Conservation (phyloP, 2,329 filamentous ascomycete genomes). For the Stylonectria norvegica region DNA sequence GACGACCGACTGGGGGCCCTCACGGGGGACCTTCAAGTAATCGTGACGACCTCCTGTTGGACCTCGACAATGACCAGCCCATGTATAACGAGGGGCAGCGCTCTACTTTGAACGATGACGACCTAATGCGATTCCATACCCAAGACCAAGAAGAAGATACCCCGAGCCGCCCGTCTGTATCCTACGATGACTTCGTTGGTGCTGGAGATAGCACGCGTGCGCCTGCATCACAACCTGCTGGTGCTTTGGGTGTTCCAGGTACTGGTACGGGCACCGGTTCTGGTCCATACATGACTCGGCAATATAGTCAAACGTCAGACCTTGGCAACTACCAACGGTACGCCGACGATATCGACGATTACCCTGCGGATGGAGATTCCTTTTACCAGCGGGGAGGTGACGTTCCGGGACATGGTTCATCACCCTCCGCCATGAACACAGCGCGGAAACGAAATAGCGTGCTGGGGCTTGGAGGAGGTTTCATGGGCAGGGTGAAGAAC, state of each 20-base stretch:
- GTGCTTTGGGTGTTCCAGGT: conserved; percentile 25
- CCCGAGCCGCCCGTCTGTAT: conserved; percentile 74
- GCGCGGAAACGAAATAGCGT: conserved; percentile 84
- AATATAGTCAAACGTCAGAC: conserved; percentile 73
- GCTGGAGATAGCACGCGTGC: conserved; percentile 50
- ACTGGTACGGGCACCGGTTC: conserved; percentile 11
- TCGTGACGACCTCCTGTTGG: conserved; percentile 64
- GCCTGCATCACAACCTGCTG: conserved; percentile 40
- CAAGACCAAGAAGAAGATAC: conserved; percentile 66
- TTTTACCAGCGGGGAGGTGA: conserved; percentile 75
- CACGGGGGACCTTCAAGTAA: conserved; percentile 47
- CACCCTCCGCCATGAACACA: conserved; percentile 39
- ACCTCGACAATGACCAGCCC: conserved; percentile 68
- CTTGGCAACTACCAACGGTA: conserved; percentile 89
- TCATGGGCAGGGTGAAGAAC: conserved; percentile 84
- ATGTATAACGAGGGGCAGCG: conserved; percentile 73
- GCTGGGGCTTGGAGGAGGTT: conserved; percentile 77
- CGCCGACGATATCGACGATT: conserved; percentile 81
- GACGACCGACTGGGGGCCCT: conserved; percentile 48
- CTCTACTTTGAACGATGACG: conserved; percentile 76
- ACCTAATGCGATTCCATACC: conserved; percentile 71
- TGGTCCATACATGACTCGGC: conserved; percentile 48
- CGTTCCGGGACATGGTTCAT: conserved; percentile 53
- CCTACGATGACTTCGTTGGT: conserved; percentile 93
- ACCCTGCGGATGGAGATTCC: conserved; percentile 71